Evolutionary conservation across 2,329 filamentous ascomycete species (phyloP).

Genomic region (Clarireedia monteithiana): DNA sequence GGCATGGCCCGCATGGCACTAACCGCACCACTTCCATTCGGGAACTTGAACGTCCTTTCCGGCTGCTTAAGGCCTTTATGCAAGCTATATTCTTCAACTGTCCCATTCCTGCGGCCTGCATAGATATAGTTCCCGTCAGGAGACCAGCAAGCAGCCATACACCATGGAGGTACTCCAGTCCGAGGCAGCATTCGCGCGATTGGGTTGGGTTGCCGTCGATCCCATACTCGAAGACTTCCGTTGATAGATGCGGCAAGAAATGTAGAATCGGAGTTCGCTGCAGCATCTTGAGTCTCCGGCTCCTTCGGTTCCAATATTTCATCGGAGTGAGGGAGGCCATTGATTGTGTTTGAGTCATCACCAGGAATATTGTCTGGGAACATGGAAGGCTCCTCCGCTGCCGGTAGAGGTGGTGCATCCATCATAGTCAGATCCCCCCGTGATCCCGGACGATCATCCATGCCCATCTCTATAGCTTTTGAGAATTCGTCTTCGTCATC

Average conservation of each 20-base stretch:
- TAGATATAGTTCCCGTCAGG: conserved; percentile 94
- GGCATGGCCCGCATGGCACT: conserved; percentile 85
- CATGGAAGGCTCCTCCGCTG: conserved; percentile 19
- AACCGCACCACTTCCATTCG: conserved; percentile 80
- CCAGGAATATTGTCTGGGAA: conserved; percentile 7
- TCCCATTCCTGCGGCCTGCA: conserved; percentile 79
- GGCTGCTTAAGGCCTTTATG: conserved; percentile 72
- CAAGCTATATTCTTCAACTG: conserved; percentile 88
- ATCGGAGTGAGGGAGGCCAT: conserved; percentile 13
- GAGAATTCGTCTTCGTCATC: conserved; percentile 84
- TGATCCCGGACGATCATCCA: conserved; percentile 20
- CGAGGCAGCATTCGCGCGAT: conserved; percentile 71
- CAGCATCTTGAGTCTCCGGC: conserved; percentile 40
- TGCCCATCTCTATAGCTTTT: conserved; percentile 53
- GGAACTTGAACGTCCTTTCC: conserved; percentile 77
- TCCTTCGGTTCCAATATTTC: conserved; percentile 14
- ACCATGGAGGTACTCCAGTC: conserved; percentile 83
- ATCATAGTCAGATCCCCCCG: conserved; percentile 25
- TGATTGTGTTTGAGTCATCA: conserved; percentile 5
- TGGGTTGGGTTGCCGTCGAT: conserved; percentile 66
- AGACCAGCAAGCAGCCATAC: conserved; percentile 95
- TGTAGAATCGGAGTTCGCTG: conserved; percentile 62
- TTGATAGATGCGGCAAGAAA: conserved; percentile 88
- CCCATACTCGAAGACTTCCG: conserved; percentile 89
- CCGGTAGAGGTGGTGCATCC: conserved; percentile 9